Evolutionary conservation across 345 rosid genomes (phyloP), one percentile per base, ranked within the genome.

Genomic region (Iberis pinnata): DNA sequence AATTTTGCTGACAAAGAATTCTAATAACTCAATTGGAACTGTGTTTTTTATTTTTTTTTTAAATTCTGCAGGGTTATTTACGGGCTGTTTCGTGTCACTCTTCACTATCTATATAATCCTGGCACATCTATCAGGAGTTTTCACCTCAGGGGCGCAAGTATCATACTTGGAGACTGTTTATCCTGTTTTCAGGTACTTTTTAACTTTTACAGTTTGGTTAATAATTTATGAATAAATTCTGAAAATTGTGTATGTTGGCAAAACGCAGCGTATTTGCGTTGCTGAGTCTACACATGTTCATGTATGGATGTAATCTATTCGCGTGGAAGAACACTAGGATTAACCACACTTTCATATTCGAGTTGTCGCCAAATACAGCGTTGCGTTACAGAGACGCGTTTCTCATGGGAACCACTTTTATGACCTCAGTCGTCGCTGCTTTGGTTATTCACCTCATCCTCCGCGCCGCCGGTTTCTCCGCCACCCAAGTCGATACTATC

Each of bases 261-360:
- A 53, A 53, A 15, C 70, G 84, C 88, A 92, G 98, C 53, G 79
- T 77, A 56, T 81, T 92, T 54, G 83, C 97, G 2, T 67, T 92
- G 76, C 58, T 88, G 69, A 81, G 97, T 77, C 64, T 92, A 69
- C 98, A 92, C 75, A 70, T 92, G 83, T 92, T 92, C 52, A 72
- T 77, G 86, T 85, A 92, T 32, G 98, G 98, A 4, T 92, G 98
- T 77, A 85, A 92, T 63, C 55, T 92, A 12, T 77, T 81, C 73
- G 60, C 75, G 90, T 92, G 98, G 98, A 83, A 74, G 76, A 72
- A 35, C 5, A 79, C 82, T 9, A 75, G 98, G 63, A 80, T 92
- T 70, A 92, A 92, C 79, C 76, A 71, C 77, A 77, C 67, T 51
- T 92, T 92, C 72, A 92, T 92, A 9, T 92, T 85, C 45, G 97